A percentile compares a stretch with the other conserved stretches of the same genome.
Conservation (phyloP, 352 stramenopile genomes). For the Hyaloperonospora brassicae region DNA sequence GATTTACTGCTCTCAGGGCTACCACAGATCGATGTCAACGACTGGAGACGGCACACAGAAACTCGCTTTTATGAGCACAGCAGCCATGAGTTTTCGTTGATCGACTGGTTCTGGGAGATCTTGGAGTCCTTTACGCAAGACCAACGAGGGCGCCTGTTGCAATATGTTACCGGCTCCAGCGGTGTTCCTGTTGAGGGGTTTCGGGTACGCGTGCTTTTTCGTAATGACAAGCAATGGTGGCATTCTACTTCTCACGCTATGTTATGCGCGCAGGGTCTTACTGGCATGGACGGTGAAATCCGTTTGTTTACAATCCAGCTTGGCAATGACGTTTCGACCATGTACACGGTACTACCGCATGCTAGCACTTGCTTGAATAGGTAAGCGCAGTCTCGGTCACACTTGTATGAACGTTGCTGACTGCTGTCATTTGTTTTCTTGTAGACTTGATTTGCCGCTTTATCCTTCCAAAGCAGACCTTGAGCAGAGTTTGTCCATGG, state of each 20-base stretch:
- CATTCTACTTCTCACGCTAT: neutral
- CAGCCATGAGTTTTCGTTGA: slow-evolving; percentile 31
- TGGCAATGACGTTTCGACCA: slow-evolving; percentile 29
- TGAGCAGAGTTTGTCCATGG: slow-evolving; percentile 89
- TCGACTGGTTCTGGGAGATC: slow-evolving; percentile 81
- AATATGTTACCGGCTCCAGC: slow-evolving; percentile 79
- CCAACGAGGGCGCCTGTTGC: slow-evolving; percentile 56
- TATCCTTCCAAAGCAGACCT: slow-evolving; percentile 86
- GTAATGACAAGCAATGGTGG: neutral
- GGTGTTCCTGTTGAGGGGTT: slow-evolving; percentile 79
- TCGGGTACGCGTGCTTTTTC: slow-evolving; percentile 23
- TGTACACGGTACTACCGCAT: slow-evolving; percentile 57
- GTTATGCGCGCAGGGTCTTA: slow-evolving; percentile 35
- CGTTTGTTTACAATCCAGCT: slow-evolving; percentile 72
- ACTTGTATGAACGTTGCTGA: neutral
- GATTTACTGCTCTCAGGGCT: slow-evolving; percentile 73
- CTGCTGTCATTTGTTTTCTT: slow-evolving; percentile 3
- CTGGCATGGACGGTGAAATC: slow-evolving; percentile 64
- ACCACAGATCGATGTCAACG: slow-evolving; percentile 71
- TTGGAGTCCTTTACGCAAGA: slow-evolving; percentile 51
- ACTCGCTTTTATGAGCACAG: slow-evolving; percentile 35
- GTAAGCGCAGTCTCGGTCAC: slow-evolving; percentile 14
- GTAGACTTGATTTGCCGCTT: slow-evolving; percentile 64
- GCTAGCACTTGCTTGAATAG: slow-evolving; percentile 81
- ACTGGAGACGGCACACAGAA: slow-evolving; percentile 80